Percentiles rank a stretch among this genome's conserved stretches.
Evolutionary conservation across 768 basidiomycete species (phyloP).

Genomic region (Suillus paluster): DNA sequence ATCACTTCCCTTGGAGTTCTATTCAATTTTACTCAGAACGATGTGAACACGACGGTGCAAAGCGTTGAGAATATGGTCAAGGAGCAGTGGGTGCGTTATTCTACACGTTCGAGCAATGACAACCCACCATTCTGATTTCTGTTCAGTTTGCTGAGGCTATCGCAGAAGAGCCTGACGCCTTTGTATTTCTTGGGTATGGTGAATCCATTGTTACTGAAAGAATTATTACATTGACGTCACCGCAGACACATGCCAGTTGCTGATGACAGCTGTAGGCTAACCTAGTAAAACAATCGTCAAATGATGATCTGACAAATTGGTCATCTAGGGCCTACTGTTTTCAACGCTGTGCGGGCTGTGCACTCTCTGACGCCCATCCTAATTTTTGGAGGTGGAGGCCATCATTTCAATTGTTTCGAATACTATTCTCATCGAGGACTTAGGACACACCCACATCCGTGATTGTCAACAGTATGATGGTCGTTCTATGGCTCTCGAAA

Average conservation of each 20-base stretch:
- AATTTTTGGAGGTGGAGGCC: slow-evolving; percentile 69
- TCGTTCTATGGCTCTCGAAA: slow-evolving; percentile 77
- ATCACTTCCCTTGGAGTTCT: slow-evolving; percentile 84
- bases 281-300: not conserved
- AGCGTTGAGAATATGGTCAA: slow-evolving; percentile 74
- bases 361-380: slow-evolving; percentile 81
- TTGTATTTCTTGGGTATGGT: slow-evolving; percentile 68
- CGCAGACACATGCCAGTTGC: slow-evolving; percentile 85
- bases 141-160: slow-evolving; percentile 77
- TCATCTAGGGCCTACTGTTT: slow-evolving; percentile 66
- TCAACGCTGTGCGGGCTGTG: slow-evolving; percentile 70
- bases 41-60: slow-evolving; percentile 74
- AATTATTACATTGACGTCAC: not conserved
- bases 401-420: not conserved
- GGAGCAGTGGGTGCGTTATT: slow-evolving; percentile 65
- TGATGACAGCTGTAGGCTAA: slow-evolving; percentile 60
- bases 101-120: too few species aligned
- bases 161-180: slow-evolving; percentile 79
- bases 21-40: slow-evolving; percentile 76
- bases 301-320: not conserved
- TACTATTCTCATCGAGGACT: not conserved
- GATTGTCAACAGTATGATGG: slow-evolving; percentile 75
- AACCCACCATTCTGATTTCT: not conserved
- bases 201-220: slow-evolving; percentile 1
- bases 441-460: slow-evolving; percentile 77